These are phyloP conservation scores for Leucocoprinus gongylophorus DNA, from an alignment of 1,284 basidiomycete genomes.

Conservation along the genomic window DNA sequence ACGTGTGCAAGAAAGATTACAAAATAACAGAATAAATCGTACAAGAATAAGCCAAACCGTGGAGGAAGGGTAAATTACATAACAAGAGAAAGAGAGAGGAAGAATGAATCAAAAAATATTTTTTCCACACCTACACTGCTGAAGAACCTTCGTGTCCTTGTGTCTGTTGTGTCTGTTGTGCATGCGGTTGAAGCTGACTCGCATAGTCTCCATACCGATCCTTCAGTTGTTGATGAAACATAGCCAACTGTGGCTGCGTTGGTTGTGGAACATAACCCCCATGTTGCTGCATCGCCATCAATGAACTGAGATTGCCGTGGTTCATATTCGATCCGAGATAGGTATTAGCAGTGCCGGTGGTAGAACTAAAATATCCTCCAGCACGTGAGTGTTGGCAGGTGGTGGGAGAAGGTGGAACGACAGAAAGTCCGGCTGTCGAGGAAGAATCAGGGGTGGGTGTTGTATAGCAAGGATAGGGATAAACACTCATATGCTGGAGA, in stretches of 20 bases:
- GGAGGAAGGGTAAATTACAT: slow-evolving; percentile 3
- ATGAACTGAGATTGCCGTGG: not conserved
- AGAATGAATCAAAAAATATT: slow-evolving; percentile 7
- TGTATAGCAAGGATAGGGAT: too few relatives aligned
- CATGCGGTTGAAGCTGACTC: slow-evolving; percentile 1
- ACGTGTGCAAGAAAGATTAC: not conserved
- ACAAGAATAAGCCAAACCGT: not conserved
- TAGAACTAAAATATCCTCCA: not conserved
- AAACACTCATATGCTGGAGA: too few relatives aligned
- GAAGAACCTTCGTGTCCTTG: not conserved
- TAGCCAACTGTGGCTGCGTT: slow-evolving; percentile 3
- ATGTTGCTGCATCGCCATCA: slow-evolving; percentile 4
- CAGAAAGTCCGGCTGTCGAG: too few relatives aligned
- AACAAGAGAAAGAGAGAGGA: not conserved
- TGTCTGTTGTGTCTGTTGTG: slow-evolving; percentile 1
- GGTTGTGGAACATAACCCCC: slow-evolving; percentile 1
- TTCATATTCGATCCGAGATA: slow-evolving; percentile 3
- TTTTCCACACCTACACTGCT: too few relatives aligned
- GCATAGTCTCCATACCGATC: slow-evolving; percentile 8
- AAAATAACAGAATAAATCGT: slow-evolving; percentile 4
- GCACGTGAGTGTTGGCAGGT: not conserved
- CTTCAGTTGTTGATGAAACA: slow-evolving; percentile 8
- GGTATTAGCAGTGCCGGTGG: not conserved
- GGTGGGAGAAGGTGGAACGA: too few relatives aligned
- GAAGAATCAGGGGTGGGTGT: too few relatives aligned